Evolutionary conservation across 306 rosid genomes (phyloP).

Genomic region (Prunus campanulata): DNA sequence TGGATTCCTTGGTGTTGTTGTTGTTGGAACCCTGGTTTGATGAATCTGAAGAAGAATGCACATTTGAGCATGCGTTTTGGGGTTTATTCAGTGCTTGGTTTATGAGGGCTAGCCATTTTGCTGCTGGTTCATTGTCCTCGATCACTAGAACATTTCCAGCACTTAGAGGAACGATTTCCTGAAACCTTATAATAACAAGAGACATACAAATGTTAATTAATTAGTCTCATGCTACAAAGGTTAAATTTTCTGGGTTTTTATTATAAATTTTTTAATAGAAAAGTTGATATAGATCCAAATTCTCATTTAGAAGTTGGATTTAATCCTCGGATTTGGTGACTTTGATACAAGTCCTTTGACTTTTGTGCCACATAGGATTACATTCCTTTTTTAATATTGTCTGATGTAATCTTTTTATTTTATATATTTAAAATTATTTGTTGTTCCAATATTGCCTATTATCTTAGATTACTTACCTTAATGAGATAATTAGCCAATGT

Average conservation of each 20-base stretch:
- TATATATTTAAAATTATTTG: too few species aligned
- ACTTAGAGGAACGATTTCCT: slow-evolving; percentile 90
- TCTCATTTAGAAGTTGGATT: too few species aligned
- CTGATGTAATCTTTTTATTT: too few species aligned
- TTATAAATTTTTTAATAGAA: neutral
- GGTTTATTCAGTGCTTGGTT: slow-evolving; percentile 75
- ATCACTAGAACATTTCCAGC: slow-evolving; percentile 85
- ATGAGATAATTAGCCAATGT: too few species aligned
- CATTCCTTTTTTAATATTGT: too few species aligned
- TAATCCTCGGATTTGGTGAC: too few species aligned
- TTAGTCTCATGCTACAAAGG: neutral
- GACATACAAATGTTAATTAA: neutral
- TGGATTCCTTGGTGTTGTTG: slow-evolving; percentile 36
- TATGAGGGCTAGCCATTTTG: slow-evolving; percentile 75
- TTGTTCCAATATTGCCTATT: too few species aligned
- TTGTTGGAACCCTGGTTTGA: slow-evolving; percentile 32
- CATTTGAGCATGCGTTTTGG: slow-evolving; percentile 15
- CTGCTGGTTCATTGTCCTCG: slow-evolving; percentile 97
- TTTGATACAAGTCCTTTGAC: too few species aligned
- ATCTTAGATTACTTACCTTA: too few species aligned
- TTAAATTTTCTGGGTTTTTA: neutral
- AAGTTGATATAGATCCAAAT: too few species aligned
- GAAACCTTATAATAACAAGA: slow-evolving; percentile 51
- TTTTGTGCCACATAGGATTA: too few species aligned
- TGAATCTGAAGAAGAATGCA: slow-evolving; percentile 22